Evolutionary conservation across 352 stramenopile genomes (phyloP), one percentile per base, ranked within the genome.

Genomic region (Plasmopara muralis): DNA sequence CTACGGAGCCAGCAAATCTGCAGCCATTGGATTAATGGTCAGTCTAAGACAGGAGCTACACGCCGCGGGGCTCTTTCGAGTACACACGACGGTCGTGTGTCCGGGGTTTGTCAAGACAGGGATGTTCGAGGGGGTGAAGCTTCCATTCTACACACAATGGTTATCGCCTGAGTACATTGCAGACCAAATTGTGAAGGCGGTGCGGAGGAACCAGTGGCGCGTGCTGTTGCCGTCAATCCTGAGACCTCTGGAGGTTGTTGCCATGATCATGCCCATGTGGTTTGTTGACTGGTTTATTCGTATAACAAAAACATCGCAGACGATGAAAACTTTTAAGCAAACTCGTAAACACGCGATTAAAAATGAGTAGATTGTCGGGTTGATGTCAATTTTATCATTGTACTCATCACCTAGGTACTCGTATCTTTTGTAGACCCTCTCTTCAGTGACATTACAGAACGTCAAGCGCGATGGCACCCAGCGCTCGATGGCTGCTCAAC

Each of bases 101-200:
- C 75, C 75, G n/a, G 70, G 68, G 9, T 80, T 75, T 47, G 77
- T 86, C 61, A 66, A 59, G 33, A 86, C 70, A 1, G 75, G 75
- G 8, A 86, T 86, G 75, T 86, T 86, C 30, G 55, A 78, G n/a
- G 75, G 75, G 7, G 74, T 82, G 9, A 55, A 33, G 7, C 57
- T 70, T 7, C 67, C 67, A 16, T 50, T 48, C 4, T 69, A 76
- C 37, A 74, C 69, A 40, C 43, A 44, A 25, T 75, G 68, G 67
- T 47, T 83, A 34, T 61, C 62, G 14, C 72, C 72, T 6, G 72
- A 78, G 43, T 64, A 68, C 39, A 70, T 81, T n/a, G 72, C 69
- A 0, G 55, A 67, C 12, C 40, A 67, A 33, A 70, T 81, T 51
- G 67, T 85, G 30, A 60, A 63, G 37, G 68, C 71, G 10, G 70